phyloP scores from a whole-genome alignment of 2,329 filamentous ascomycete genomes.

The Spiromastix sp. region DNA sequence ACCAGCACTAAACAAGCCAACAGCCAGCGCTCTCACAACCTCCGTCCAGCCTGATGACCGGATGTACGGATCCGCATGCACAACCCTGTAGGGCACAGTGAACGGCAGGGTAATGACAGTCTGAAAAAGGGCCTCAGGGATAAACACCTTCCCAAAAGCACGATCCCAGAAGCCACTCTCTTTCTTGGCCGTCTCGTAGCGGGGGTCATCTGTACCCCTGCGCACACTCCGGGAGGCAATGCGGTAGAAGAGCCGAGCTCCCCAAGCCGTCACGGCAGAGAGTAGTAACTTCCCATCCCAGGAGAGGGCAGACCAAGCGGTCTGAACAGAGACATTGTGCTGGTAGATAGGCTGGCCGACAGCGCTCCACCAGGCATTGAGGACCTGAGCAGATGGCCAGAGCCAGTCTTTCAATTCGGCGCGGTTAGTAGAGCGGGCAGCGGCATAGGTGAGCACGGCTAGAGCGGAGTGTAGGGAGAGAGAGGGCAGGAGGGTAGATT shows the following conservation, averaged over 20 bases:
- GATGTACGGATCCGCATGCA: too few species aligned
- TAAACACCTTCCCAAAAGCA: too few species aligned
- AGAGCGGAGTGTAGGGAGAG: constrained; percentile 44
- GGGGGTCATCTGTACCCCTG: constrained; percentile 45
- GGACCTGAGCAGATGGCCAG: constrained; percentile 45
- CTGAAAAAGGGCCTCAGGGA: constrained; percentile 46
- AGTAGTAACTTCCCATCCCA: constrained; percentile 48
- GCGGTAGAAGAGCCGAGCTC: constrained; percentile 45
- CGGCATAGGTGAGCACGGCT: constrained; percentile 41
- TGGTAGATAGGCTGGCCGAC: constrained; percentile 42
- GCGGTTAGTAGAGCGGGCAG: constrained; percentile 42
- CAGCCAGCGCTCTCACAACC: too few species aligned
- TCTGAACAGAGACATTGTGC: constrained; percentile 35
- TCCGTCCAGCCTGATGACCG: constrained; percentile 40
- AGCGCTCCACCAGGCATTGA: constrained; percentile 52
- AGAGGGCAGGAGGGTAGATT: constrained; percentile 44
- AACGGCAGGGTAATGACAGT: constrained; percentile 48
- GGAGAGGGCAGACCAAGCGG: constrained; percentile 39
- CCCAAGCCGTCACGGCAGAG: constrained; percentile 48
- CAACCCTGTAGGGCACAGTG: constrained; percentile 44
- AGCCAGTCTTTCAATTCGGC: constrained; percentile 52
- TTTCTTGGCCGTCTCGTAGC: constrained; percentile 44
- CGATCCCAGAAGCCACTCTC: constrained; percentile 49
- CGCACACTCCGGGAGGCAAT: constrained; percentile 39
- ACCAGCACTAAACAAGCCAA: too few species aligned